These are phyloP conservation scores for Hyphodiscus sp. DNA, from an alignment of 2,329 filamentous ascomycete species.

Conservation along the genomic window DNA sequence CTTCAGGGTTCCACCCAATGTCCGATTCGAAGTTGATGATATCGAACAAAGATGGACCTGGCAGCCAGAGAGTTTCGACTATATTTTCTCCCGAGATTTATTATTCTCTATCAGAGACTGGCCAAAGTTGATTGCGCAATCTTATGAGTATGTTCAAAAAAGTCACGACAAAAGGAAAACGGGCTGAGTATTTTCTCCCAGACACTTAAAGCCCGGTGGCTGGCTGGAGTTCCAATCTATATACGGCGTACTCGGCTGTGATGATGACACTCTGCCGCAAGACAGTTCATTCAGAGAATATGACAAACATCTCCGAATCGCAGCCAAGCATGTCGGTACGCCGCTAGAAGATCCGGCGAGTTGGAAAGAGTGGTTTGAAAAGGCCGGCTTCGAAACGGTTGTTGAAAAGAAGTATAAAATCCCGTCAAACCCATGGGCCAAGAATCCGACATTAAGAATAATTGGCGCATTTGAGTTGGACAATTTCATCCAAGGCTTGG, in stretches of 20 bases:
- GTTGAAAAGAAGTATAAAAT: no score
- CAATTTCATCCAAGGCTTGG: slow-evolving; percentile 12
- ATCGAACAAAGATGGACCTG: slow-evolving; percentile 25
- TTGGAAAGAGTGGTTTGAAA: no score
- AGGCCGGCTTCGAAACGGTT: no score
- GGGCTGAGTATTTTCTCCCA: no score
- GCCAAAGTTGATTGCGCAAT: slow-evolving; percentile 9
- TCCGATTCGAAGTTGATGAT: slow-evolving; percentile 27
- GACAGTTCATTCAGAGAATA: no score
- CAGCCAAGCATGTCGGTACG: no score
- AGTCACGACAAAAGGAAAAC: no score
- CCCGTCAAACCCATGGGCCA: slow-evolving; percentile 12
- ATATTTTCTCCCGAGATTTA: slow-evolving; percentile 3
- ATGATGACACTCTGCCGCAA: slow-evolving; percentile 3
- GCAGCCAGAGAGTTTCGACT: slow-evolving; percentile 1
- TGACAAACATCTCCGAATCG: no score
- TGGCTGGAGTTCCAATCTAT: slow-evolving; percentile 29
- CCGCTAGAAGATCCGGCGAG: no score
- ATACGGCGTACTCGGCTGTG: slow-evolving; percentile 3
- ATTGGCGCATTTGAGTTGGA: slow-evolving; percentile 18
- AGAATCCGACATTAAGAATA: slow-evolving; percentile 13
- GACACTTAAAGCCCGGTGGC: slow-evolving; percentile 21
- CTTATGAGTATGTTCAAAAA: slow-evolving; percentile 7
- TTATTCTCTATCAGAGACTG: slow-evolving; percentile 9
- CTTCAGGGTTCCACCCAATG: slow-evolving; percentile 20